phyloP scores from a whole-genome alignment of 75 land plant genomes.

The Pinus taeda region DNA sequence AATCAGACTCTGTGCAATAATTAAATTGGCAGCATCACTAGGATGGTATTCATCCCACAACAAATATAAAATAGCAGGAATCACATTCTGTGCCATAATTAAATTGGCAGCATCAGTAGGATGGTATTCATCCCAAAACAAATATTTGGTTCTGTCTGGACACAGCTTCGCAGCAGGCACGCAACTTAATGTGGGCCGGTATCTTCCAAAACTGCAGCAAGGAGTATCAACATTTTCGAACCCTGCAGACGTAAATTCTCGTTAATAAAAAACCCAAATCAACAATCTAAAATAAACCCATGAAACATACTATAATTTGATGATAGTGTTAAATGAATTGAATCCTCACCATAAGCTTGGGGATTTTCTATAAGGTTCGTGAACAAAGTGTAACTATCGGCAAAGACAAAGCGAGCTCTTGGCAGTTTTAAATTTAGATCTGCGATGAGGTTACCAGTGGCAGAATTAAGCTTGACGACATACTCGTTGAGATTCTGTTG shows the following conservation, averaged over 20 bases:
- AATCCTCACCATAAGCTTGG: slow-evolving; percentile 47
- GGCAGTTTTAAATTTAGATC: slow-evolving; percentile 44
- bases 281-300: neutral
- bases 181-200: slow-evolving; percentile 67
- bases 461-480: slow-evolving; percentile 56
- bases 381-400: slow-evolving; percentile 59
- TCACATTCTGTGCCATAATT: slow-evolving; percentile 41
- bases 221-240: slow-evolving; percentile 62
- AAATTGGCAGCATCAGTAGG: slow-evolving; percentile 79
- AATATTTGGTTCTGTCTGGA: slow-evolving; percentile 59
- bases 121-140: slow-evolving; percentile 91
- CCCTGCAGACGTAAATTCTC: slow-evolving; percentile 35
- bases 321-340: neutral
- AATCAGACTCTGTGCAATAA: slow-evolving; percentile 40
- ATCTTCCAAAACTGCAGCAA: slow-evolving; percentile 47
- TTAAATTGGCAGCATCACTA: slow-evolving; percentile 65
- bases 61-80: slow-evolving; percentile 24
- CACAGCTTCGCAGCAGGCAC: slow-evolving; percentile 52
- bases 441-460: slow-evolving; percentile 19
- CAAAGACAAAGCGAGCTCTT: slow-evolving; percentile 51
- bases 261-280: neutral
- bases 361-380: slow-evolving; percentile 54
- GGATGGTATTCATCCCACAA: slow-evolving; percentile 94
- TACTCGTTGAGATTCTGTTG: slow-evolving; percentile 56
- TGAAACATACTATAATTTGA: neutral